Evolutionary conservation across 345 rosid genomes (phyloP).

Genomic region (Citrus trifoliata): DNA sequence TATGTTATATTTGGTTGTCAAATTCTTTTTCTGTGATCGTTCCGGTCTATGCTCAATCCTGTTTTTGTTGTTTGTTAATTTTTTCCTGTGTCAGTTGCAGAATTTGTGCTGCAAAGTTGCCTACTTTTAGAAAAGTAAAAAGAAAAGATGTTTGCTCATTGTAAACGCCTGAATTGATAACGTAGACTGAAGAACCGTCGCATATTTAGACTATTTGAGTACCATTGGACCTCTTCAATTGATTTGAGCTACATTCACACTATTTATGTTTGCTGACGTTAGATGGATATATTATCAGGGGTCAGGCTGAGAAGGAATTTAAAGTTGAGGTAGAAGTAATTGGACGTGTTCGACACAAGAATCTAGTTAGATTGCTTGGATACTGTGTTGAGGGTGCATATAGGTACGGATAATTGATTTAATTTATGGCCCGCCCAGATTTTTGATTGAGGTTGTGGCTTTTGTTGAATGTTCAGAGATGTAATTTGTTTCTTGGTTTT

Average conservation of each 20-base stretch:
- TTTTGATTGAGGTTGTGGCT: not conserved
- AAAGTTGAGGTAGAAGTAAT: conserved; percentile 94
- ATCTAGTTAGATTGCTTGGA: conserved; percentile 84
- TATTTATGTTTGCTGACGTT: not conserved
- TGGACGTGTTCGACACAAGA: conserved; percentile 94
- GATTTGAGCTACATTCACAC: not conserved
- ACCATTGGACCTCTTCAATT: not conserved
- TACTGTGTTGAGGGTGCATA: conserved; percentile 96
- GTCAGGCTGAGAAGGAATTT: conserved; percentile 97
- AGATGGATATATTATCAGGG: conserved; percentile 43
- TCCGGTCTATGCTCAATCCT: not conserved
- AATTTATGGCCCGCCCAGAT: not conserved
- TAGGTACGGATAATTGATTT: conserved; percentile 40
- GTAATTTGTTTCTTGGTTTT: conserved; percentile 17
- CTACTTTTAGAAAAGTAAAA: conserved; percentile 10
- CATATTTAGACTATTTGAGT: not conserved
- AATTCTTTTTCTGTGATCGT: not conserved
- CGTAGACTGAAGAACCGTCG: not conserved
- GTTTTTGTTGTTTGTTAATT: conserved; percentile 12
- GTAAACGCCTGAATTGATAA: conserved; percentile 6
- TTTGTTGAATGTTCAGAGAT: not conserved
- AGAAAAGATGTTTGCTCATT: not conserved
- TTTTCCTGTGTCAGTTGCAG: conserved; percentile 21
- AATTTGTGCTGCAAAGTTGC: conserved; percentile 21
- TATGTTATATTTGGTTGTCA: not conserved